Conservation (phyloP, 345 rosid species). For the Kandelia obovata region DNA sequence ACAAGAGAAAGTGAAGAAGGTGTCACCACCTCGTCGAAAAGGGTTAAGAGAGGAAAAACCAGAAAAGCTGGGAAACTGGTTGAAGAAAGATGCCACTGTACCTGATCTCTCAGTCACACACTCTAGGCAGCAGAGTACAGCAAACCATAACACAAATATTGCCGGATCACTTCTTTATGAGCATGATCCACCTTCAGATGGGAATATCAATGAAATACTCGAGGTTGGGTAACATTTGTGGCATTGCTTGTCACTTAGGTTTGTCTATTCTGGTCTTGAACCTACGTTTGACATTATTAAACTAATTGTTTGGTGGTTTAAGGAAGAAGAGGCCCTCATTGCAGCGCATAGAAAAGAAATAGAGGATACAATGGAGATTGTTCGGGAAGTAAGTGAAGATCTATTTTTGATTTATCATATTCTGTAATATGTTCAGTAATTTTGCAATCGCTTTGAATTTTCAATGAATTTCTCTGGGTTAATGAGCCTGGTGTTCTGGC, state of each 20-base stretch:
- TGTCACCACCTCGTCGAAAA: slow-evolving; percentile 86
- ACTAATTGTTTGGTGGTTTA: slow-evolving; percentile 6
- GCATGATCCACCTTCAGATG: slow-evolving; percentile 55
- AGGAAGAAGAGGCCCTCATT: slow-evolving; percentile 96
- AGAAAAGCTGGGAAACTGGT: slow-evolving; percentile 54
- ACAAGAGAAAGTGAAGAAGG: slow-evolving; percentile 78
- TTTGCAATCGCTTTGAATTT: too few relatives aligned
- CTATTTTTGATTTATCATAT: neutral
- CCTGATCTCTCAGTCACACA: slow-evolving; percentile 44
- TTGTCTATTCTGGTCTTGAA: neutral
- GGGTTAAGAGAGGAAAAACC: slow-evolving; percentile 66
- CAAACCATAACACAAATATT: slow-evolving; percentile 42
- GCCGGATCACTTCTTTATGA: slow-evolving; percentile 42
- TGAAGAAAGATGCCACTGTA: slow-evolving; percentile 48
- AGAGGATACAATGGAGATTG: slow-evolving; percentile 98
- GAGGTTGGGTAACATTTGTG: slow-evolving; percentile 48
- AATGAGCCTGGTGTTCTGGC: too few relatives aligned
- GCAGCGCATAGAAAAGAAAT: slow-evolving; percentile 99
- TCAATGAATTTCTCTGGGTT: too few relatives aligned
- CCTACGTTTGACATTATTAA: neutral
- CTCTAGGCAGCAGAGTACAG: slow-evolving; percentile 39
- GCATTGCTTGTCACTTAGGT: neutral
- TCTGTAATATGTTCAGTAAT: too few relatives aligned
- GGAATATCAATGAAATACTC: slow-evolving; percentile 77
- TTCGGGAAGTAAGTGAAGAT: slow-evolving; percentile 71